Evolutionary conservation across 306 rosid species (phyloP), one percentile per base, ranked within the genome.

Genomic region (Senna siamea): DNA sequence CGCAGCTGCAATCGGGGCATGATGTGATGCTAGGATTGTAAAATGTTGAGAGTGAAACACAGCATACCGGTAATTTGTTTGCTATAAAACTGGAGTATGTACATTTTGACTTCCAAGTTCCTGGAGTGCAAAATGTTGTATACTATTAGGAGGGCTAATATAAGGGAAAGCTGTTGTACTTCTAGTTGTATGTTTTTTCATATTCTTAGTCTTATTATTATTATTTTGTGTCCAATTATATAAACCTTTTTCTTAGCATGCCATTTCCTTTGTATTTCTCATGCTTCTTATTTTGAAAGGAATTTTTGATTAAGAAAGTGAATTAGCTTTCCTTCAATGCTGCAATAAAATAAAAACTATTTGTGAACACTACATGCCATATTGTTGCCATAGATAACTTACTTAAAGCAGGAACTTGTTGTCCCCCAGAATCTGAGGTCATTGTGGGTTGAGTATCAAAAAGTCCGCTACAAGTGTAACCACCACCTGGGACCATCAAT

Each of bases 41-140:
- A 76, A 93, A 90, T 66, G 98, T 61, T 53, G 98, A 93, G 66
- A 90, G 83, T 19, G 98, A 93, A 70, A 85, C 92, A 59, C 96
- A 90, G 47, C 96, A 90, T 30, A 81, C 66, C 1, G 92, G 92
- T 74, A 83, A 65, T 59, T 80, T 79, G 69, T 76, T 61, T 17
- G 89, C 93, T 66, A 93, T 8, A 84, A 89, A 90, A 14, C 84
- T 83, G 28, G 97, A 89, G 78, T 87, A 90, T 32, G 88, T 76
- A 73, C 98, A 93, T 15, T 82, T 55, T 78, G 97, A 65, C 78
- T 86, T 88, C 96, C 97, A 93, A 5, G 95, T 91, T 81, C 89
- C 93, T 87, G 83, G n/a, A 82, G 32, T 58, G 58, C 72, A 70
- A 66, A 74, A 80, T 77, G 58, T 58, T 55, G 23, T 46, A 22